Evolutionary conservation across 2,329 filamentous ascomycete genomes (phyloP).

Genomic region (Microdochium trichocladiopsis): DNA sequence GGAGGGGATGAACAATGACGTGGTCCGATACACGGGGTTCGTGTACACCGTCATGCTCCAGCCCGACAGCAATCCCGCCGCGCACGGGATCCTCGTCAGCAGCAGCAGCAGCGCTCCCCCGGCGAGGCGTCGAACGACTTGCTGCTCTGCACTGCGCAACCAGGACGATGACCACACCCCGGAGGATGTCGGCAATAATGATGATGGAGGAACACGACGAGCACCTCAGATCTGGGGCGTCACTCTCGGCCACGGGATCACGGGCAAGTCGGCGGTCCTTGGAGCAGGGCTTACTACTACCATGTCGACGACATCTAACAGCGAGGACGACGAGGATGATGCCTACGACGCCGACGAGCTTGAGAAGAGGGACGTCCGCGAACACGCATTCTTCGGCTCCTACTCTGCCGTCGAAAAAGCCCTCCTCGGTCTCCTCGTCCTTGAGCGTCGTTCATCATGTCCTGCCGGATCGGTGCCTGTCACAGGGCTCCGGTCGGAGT

Average conservation of each 20-base stretch:
- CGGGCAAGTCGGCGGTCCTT: too few relatives aligned
- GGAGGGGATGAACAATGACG: too few relatives aligned
- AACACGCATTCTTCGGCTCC: neutral
- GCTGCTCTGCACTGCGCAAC: too few relatives aligned
- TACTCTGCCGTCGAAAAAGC: neutral
- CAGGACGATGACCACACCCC: neutral
- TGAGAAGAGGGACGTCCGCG: neutral
- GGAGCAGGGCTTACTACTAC: too few relatives aligned
- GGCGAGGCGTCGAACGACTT: too few relatives aligned
- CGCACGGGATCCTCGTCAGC: slow-evolving; percentile 39
- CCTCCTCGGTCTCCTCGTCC: neutral
- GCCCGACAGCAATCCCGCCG: slow-evolving; percentile 29
- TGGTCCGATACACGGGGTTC: slow-evolving; percentile 39
- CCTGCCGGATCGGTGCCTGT: neutral
- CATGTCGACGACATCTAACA: neutral
- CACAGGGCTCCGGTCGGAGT: neutral
- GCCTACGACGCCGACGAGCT: neutral
- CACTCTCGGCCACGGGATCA: slow-evolving; percentile 48
- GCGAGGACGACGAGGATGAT: neutral
- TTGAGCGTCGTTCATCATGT: neutral
- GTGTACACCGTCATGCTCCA: slow-evolving; percentile 53
- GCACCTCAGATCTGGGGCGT: slow-evolving; percentile 44
- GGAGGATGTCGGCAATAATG: too few relatives aligned
- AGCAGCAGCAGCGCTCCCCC: neutral
- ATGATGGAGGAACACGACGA: too few relatives aligned